Evolutionary conservation across 2,329 filamentous ascomycete genomes (phyloP).

Genomic region (Scedosporium boydii): DNA sequence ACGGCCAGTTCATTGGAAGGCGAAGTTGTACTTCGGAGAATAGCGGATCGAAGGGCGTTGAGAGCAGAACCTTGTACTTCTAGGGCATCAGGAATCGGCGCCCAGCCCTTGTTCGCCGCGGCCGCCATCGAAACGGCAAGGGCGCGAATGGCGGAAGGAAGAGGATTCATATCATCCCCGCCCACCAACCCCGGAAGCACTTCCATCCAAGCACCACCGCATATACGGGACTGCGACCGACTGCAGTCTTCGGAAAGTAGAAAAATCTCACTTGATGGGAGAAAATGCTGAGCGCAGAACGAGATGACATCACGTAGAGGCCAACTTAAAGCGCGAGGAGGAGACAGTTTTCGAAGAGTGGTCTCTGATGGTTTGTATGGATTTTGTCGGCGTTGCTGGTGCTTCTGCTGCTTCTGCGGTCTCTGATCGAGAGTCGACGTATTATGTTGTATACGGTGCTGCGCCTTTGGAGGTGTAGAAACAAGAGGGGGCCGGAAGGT

Average conservation of each 20-base stretch:
- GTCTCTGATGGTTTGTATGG: neutral
- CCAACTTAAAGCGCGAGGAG: neutral
- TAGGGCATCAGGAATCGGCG: conserved; percentile 15
- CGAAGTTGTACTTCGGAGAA: conserved; percentile 7
- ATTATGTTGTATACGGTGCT: neutral
- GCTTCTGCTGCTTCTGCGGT: neutral
- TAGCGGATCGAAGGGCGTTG: conserved; percentile 15
- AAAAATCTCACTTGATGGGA: conserved; percentile 7
- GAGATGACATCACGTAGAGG: conserved; percentile 16
- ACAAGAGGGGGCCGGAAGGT: neutral
- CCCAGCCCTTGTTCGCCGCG: conserved; percentile 11
- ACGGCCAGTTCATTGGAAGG: neutral
- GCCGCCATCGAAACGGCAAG: conserved; percentile 21
- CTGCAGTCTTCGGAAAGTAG: neutral
- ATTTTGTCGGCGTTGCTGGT: neutral
- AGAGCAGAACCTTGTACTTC: conserved; percentile 21
- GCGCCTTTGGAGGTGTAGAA: too few species aligned
- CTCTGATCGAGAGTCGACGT: neutral
- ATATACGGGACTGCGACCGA: conserved; percentile 23
- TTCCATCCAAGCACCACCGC: conserved; percentile 28
- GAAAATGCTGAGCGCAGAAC: conserved; percentile 14
- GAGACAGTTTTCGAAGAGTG: neutral
- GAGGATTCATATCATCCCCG: conserved; percentile 3
- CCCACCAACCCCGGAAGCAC: conserved; percentile 22
- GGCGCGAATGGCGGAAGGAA: conserved; percentile 22